Percentiles rank a stretch among this genome's conserved stretches.
Conservation (phyloP, 148 eudicot genomes). For the Heliosperma pusillum region DNA sequence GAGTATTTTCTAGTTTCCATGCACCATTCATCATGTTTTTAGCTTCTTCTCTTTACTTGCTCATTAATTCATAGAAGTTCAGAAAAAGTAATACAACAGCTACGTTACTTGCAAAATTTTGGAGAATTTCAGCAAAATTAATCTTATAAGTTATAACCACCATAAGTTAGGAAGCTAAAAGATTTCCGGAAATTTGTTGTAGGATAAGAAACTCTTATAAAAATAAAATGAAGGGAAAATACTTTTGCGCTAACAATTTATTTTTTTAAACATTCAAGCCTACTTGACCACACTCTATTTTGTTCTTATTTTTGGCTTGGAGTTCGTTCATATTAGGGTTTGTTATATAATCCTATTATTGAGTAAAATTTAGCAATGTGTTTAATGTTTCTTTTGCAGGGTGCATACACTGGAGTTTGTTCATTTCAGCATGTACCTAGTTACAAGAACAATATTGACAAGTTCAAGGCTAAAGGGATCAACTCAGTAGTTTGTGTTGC, state of each 20-base stretch:
- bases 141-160: too few species aligned
- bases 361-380: not conserved
- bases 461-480: slow-evolving; percentile 83
- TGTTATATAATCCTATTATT: not conserved
- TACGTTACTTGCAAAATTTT: not conserved
- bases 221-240: not conserved
- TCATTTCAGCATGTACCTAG: slow-evolving; percentile 94
- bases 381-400: slow-evolving; percentile 37
- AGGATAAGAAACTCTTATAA: not conserved
- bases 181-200: not conserved
- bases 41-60: not conserved
- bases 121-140: not conserved
- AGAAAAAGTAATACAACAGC: not conserved
- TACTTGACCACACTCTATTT: not conserved
- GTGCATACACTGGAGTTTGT: slow-evolving; percentile 96
- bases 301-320: not conserved
- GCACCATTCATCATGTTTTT: not conserved
- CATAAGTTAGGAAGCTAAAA: not conserved
- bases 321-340: not conserved
- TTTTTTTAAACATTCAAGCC: not conserved
- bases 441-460: slow-evolving; percentile 79
- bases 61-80: not conserved
- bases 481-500: slow-evolving; percentile 86
- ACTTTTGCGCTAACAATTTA: not conserved
- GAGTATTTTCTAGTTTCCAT: too few species aligned